Conservation (phyloP, 2,329 filamentous ascomycete species). For the Westerdykella sp. region DNA sequence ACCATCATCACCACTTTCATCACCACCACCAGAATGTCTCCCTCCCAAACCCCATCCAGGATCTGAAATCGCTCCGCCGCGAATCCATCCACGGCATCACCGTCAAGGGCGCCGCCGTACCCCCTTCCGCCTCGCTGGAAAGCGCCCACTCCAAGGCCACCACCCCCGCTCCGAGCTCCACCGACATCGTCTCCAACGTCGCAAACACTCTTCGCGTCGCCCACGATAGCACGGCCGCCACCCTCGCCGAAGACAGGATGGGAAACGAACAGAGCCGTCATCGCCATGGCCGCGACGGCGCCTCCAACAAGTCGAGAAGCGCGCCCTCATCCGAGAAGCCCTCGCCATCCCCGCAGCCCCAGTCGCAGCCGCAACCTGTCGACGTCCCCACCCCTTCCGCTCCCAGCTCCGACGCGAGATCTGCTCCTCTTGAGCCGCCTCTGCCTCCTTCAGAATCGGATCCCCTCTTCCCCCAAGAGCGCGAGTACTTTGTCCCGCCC, state of each 20-base stretch:
- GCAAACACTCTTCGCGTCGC: conserved; percentile 26
- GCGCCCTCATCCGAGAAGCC: conserved; percentile 4
- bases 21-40: conserved; percentile 10
- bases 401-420: conserved; percentile 6
- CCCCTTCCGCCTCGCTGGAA: conserved; percentile 35
- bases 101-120: conserved; percentile 34
- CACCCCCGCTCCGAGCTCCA: conserved; percentile 7
- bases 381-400: conserved; percentile 28
- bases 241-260: conserved; percentile 26
- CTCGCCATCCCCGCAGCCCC: conserved; percentile 17
- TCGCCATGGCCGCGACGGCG: conserved; percentile 10
- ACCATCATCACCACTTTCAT: conserved; percentile 30
- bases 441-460: neutral
- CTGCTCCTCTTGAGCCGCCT: neutral
- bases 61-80: conserved; percentile 30
- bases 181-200: conserved; percentile 12
- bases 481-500: conserved; percentile 34
- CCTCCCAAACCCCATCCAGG: conserved; percentile 7
- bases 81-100: conserved; percentile 38
- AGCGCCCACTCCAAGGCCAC: conserved; percentile 28
- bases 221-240: conserved; percentile 18
- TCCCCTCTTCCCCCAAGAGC: neutral
- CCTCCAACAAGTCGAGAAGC: conserved; percentile 3
- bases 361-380: conserved; percentile 33
- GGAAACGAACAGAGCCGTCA: conserved; percentile 38